Evolutionary conservation across 2,329 filamentous ascomycete genomes (phyloP), one percentile per base, ranked within the genome.

Genomic region (Pseudocercospora crystallina): DNA sequence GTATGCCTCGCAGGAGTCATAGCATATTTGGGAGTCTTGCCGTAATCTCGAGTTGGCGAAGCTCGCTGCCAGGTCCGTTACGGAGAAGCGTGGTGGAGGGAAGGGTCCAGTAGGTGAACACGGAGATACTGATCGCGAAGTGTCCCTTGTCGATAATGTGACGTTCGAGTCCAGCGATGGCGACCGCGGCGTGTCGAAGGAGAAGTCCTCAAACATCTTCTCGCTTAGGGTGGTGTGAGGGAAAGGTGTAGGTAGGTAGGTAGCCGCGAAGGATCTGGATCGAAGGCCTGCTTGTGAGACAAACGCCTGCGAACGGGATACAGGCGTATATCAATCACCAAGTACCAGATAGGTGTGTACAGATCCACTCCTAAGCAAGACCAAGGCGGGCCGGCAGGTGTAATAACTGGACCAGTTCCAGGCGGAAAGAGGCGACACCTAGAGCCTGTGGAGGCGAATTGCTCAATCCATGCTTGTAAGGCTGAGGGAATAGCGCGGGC

Each of bases 1-100:
- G 49, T 68, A 67, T 17, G 65, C 53, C 31, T 61, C 61, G 62
- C 65, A 68, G 5, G 64, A 50, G 43, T 68, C 64, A 57, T 67
- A 66, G 51, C 56, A 59, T 42, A 67, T 67, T 44, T 59, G 62
- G 12, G 65, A 54, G 20, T 65, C 61, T 11, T 51, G 53, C 15
- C 61, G 59, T 37, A 65, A 45, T 31, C 65, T 54, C 17, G 60
- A 60, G 32, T 43, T 57, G 14, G 60, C 60, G 39, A 68, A 59
- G 20, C 61, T 58, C 8, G 58, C 62, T 14, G 65, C 65, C 12
- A 68, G 59, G 42, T 68, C 65, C 33, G 64, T 64, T 34, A 68
- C 61, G 3, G 65, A 62, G 49, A 64, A 61, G 33, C 54, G 50
- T 41, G 57, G 57, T 36, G 54, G 38, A 29, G 61, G 62, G 46